phyloP scores from a whole-genome alignment of 2,329 filamentous ascomycete genomes.

The Fusarium sp. region DNA sequence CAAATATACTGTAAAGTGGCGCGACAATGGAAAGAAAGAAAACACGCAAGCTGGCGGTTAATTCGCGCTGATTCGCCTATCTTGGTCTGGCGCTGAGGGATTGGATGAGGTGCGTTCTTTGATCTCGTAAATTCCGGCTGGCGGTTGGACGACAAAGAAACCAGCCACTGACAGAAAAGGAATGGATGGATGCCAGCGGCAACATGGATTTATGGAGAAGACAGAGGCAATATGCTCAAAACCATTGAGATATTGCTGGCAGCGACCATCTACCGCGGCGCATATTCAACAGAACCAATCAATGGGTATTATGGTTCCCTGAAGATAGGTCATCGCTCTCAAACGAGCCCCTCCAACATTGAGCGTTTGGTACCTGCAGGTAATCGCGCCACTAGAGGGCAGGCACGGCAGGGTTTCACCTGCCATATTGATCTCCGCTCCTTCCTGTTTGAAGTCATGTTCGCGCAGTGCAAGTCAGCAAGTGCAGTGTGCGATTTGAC shows the following conservation, averaged over 20 bases:
- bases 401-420: slow-evolving; percentile 20
- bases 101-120: slow-evolving; percentile 41
- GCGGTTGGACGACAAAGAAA: slow-evolving; percentile 44
- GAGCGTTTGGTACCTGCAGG: slow-evolving; percentile 45
- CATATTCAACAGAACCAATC: slow-evolving; percentile 23
- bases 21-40: too few species aligned
- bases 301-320: slow-evolving; percentile 15
- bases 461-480: slow-evolving; percentile 13
- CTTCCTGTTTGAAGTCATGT: slow-evolving; percentile 40
- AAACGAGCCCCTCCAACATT: slow-evolving; percentile 26
- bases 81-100: slow-evolving; percentile 27
- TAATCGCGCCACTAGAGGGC: slow-evolving; percentile 37
- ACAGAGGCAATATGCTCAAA: slow-evolving; percentile 14
- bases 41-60: slow-evolving; percentile 35
- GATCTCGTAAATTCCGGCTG: slow-evolving; percentile 32
- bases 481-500: slow-evolving; percentile 33
- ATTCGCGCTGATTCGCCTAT: slow-evolving; percentile 18
- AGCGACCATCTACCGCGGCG: slow-evolving; percentile 6
- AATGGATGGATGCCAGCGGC: slow-evolving; percentile 19
- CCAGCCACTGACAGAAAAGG: slow-evolving; percentile 36
- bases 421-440: slow-evolving; percentile 38
- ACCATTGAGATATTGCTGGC: slow-evolving; percentile 23
- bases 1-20: too few species aligned
- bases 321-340: slow-evolving; percentile 27
- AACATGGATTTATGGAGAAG: slow-evolving; percentile 1